These are phyloP conservation scores for Mesembryanthemum crystallinum DNA, from an alignment of 148 eudicot species.

Conservation along the genomic window DNA sequence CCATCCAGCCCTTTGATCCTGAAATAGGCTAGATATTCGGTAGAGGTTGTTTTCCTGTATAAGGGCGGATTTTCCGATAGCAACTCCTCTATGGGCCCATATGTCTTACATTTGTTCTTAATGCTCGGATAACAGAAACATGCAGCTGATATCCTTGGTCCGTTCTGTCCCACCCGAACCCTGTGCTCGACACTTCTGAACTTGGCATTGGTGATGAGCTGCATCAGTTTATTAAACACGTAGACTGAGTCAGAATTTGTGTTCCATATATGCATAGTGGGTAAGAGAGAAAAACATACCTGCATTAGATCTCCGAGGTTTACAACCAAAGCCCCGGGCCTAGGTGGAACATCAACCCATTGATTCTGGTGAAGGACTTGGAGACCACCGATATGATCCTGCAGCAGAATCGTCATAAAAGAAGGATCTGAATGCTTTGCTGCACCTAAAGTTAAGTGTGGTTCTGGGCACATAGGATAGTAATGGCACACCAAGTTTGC, in stretches of 20 bases:
- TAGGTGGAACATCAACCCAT: conserved; percentile 50
- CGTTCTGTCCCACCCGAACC: conserved; percentile 46
- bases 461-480: conserved; percentile 58
- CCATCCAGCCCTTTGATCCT: conserved; percentile 59
- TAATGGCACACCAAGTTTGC: conserved; percentile 40
- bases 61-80: conserved; percentile 39
- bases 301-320: conserved; percentile 56
- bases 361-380: conserved; percentile 44
- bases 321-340: conserved; percentile 36
- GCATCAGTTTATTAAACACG: conserved; percentile 20
- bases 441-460: conserved; percentile 45
- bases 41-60: conserved; percentile 42
- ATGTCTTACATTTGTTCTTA: conserved; percentile 28
- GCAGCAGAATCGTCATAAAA: conserved; percentile 50
- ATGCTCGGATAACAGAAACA: conserved; percentile 69
- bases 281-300: conserved; percentile 23
- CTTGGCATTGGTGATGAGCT: conserved; percentile 78
- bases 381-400: conserved; percentile 48
- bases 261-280: neutral
- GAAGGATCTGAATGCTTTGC: conserved; percentile 50
- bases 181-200: conserved; percentile 88
- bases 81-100: conserved; percentile 55
- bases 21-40: conserved; percentile 53
- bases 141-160: conserved; percentile 75
- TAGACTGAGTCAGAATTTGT: neutral